Conservation (phyloP, 441 rosid species). For the Syzygium malaccense region DNA sequence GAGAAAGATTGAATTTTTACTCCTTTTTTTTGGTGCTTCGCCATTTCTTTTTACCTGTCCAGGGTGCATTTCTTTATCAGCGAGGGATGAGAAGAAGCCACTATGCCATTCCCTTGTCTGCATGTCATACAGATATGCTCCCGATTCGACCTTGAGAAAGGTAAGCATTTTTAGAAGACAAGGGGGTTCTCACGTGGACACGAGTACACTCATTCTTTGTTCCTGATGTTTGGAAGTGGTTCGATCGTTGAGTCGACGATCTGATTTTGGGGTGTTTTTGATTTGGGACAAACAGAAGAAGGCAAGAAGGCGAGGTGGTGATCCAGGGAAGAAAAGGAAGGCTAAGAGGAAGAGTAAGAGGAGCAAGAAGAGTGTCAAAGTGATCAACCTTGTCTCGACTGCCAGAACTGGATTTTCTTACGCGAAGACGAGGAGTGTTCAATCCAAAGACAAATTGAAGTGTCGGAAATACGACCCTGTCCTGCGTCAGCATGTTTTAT, state of each 20-base stretch:
- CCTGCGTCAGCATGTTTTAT: neutral
- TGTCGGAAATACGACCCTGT: neutral
- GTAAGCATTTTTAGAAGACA: neutral
- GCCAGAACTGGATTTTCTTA: neutral
- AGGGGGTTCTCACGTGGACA: neutral
- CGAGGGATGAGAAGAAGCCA: neutral
- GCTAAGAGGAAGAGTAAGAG: slow-evolving; percentile 14
- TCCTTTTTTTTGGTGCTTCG: neutral
- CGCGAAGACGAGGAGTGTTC: neutral
- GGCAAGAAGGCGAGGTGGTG: slow-evolving; percentile 21
- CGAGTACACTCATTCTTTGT: neutral
- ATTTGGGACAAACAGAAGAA: slow-evolving; percentile 3
- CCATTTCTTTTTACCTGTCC: neutral
- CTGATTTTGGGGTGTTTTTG: neutral
- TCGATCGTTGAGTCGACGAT: neutral
- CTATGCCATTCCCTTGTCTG: slow-evolving; percentile 7
- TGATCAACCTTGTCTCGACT: neutral
- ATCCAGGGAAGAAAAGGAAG: slow-evolving; percentile 15
- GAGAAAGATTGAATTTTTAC: neutral
- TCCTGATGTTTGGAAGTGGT: neutral
- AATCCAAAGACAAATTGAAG: neutral
- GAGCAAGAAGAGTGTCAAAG: neutral
- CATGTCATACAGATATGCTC: slow-evolving; percentile 26
- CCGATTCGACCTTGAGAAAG: slow-evolving; percentile 24
- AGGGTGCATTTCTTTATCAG: slow-evolving; percentile 1